phyloP scores from a whole-genome alignment of 371 early-diverging fungal genomes.

The Mortierella sp. region DNA sequence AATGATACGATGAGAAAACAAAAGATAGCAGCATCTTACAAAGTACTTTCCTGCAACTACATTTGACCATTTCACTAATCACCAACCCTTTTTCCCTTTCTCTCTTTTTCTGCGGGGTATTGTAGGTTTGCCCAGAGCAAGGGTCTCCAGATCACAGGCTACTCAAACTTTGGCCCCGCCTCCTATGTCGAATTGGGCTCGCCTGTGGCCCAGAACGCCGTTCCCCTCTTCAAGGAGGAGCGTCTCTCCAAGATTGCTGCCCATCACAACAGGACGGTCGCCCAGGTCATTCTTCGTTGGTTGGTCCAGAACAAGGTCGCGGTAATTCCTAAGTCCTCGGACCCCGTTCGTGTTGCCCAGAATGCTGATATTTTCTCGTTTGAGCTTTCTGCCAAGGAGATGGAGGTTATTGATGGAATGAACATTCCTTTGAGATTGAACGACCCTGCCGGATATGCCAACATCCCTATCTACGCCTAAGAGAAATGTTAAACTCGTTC shows the following conservation, averaged over 20 bases:
- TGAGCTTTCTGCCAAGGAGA: conserved; percentile 57
- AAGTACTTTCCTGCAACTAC: background rate
- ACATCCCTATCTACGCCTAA: conserved; percentile 57
- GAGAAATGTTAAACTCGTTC: too few relatives aligned
- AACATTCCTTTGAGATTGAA: conserved; percentile 45
- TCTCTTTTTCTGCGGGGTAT: background rate
- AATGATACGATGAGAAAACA: background rate
- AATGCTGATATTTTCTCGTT: conserved; percentile 64
- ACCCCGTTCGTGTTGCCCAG: conserved; percentile 63
- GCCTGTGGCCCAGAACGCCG: conserved; percentile 49
- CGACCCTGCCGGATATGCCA: conserved; percentile 51
- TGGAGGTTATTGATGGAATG: conserved; percentile 39
- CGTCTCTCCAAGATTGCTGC: conserved; percentile 57
- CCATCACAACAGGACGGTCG: conserved; percentile 58
- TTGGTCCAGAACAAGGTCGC: conserved; percentile 68
- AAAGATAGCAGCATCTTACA: background rate
- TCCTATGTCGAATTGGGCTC: conserved; percentile 65
- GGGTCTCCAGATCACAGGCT: conserved; percentile 72
- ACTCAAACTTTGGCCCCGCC: conserved; percentile 74
- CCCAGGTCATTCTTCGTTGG: conserved; percentile 73
- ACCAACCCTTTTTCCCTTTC: background rate
- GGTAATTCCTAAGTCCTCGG: conserved; percentile 78
- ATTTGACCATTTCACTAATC: background rate
- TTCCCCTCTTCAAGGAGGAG: conserved; percentile 53
- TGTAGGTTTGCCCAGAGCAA: conserved; percentile 59